Percentiles rank a stretch among this genome's conserved stretches.
Evolutionary conservation across 768 basidiomycete species (phyloP).

Genomic region (Mycena crocata): DNA sequence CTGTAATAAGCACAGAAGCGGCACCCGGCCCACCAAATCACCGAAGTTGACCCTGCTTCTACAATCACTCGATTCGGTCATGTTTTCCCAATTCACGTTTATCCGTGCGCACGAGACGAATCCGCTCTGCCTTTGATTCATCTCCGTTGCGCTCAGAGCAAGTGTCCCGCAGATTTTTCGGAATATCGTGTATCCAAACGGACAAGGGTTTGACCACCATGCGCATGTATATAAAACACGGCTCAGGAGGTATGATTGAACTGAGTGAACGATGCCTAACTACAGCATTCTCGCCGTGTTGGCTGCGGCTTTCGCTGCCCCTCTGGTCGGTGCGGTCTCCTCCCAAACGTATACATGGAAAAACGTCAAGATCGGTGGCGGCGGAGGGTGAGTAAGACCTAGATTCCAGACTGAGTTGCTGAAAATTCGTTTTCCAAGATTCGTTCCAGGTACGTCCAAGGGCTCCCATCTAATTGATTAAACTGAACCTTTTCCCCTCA

Average conservation of each 20-base stretch:
- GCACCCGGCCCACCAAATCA: slow-evolving; percentile 4
- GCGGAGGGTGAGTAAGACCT: slow-evolving; percentile 34
- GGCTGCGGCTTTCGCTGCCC: slow-evolving; percentile 38
- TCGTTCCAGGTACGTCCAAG: slow-evolving; percentile 43
- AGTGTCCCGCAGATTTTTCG: slow-evolving; percentile 27
- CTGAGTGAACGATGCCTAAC: slow-evolving; percentile 43
- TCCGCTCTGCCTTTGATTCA: background rate
- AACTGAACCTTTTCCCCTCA: slow-evolving; percentile 36
- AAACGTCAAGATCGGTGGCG: slow-evolving; percentile 64
- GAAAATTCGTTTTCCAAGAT: background rate
- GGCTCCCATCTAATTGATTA: slow-evolving; percentile 55
- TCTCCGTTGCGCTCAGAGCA: background rate
- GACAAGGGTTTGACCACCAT: background rate
- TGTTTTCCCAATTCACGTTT: slow-evolving; percentile 8
- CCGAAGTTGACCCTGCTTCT: slow-evolving; percentile 22
- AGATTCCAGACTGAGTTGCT: background rate
- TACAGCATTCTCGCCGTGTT: slow-evolving; percentile 47
- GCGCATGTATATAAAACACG: slow-evolving; percentile 28
- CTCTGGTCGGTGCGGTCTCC: slow-evolving; percentile 49
- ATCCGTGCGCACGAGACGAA: slow-evolving; percentile 17
- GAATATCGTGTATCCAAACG: background rate
- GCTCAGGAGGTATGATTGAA: background rate
- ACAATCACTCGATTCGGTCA: slow-evolving; percentile 6
- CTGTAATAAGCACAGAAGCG: background rate
- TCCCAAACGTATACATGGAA: slow-evolving; percentile 66